Conservation (phyloP, 2,329 filamentous ascomycete genomes). For the Aspergillus transmontanensis region DNA sequence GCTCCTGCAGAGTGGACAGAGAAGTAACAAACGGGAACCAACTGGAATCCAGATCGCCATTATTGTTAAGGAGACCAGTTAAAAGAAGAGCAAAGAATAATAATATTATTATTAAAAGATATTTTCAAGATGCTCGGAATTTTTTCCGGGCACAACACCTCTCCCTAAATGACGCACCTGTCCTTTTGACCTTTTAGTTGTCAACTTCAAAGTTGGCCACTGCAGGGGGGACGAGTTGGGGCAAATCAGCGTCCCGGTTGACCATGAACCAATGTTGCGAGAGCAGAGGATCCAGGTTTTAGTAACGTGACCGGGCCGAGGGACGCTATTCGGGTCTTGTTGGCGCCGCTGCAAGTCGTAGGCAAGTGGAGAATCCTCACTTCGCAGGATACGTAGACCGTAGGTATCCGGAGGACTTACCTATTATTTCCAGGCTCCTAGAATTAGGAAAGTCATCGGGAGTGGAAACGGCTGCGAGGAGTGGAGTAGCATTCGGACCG, state of each 20-base stretch:
- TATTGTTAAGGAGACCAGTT: background rate
- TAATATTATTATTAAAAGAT: background rate
- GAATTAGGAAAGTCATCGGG: conserved; percentile 2
- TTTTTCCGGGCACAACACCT: background rate
- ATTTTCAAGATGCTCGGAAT: background rate
- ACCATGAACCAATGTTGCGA: background rate
- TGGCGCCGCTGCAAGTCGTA: background rate
- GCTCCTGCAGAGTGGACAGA: background rate
- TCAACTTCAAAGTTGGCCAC: background rate
- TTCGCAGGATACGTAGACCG: background rate
- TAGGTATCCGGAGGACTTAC: conserved; percentile 4
- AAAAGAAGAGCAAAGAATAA: background rate
- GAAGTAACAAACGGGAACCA: background rate
- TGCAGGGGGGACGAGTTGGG: background rate
- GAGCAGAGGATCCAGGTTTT: conserved; percentile 1
- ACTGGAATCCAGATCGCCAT: background rate
- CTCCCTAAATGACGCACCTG: background rate
- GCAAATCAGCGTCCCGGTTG: background rate
- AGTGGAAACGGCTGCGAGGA: conserved; percentile 15
- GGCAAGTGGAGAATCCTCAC: conserved; percentile 2
- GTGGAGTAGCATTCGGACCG: background rate
- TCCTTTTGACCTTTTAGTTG: background rate
- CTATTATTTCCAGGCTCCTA: background rate
- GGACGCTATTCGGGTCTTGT: conserved; percentile 8
- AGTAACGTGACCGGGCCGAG: conserved; percentile 34